Evolutionary conservation across 2,329 filamentous ascomycete species (phyloP), one percentile per base, ranked within the genome.

Genomic region (Paraconiothyrium sp.): DNA sequence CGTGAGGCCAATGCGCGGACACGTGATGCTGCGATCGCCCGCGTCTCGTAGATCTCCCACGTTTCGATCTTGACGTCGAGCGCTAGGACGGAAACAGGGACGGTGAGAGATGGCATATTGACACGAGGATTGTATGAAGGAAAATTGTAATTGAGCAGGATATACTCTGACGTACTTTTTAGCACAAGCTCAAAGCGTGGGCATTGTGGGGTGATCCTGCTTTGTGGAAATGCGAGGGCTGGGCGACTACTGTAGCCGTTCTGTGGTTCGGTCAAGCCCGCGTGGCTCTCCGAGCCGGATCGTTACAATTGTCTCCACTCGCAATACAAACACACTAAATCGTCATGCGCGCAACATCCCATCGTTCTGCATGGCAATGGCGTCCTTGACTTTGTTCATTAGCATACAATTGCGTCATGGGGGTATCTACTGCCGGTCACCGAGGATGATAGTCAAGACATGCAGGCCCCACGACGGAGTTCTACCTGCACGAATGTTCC

Each of bases 1-100:
- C n/a, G 27, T 37, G 43, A 47, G 54, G 34, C 16, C 54, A 58
- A 52, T 54, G 59, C 59, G 54, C 30, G 3, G 8, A 2, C 59
- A 61, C 49, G 59, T 61, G 59, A 61, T 20, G 27, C 49, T n/a
- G 30, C 13, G 55, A 58, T 58, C 55, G 27, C 27, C 27, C 27
- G 27, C 20, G 20, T 20, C 20, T 20, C 20, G 41, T 34, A 44
- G 50, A 52, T 34, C 50, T 27, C 22, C 16, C 50, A 41, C 14
- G 34, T 13, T 52, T n/a, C 9, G 20, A 41, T 34, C 35, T 52
- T 27, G 50, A 41, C 50, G 50, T 52, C 27, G 35, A 52, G 22
- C 51, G 51, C 37, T 44, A 44, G 30, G 16, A 34, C 22, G 14
- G 22, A 54, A 54, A 54, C 37, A 34, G 51, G 13, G 37, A n/a